Evolutionary conservation across 495 filamentous ascomycete genomes (phyloP).

Genomic region (Neurospora sp.): DNA sequence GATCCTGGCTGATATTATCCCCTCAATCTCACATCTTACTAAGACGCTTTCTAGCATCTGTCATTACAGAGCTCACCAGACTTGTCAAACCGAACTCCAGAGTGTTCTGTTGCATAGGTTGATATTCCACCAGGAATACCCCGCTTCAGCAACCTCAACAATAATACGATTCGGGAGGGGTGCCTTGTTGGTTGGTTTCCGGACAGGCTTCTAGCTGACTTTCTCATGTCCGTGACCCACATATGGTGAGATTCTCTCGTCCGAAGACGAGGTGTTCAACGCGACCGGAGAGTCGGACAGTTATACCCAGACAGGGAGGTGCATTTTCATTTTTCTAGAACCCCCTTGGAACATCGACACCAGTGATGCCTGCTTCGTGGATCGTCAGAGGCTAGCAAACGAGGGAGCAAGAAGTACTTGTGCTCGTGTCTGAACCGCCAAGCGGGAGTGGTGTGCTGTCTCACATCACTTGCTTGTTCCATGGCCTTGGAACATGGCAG

Average conservation of each 20-base stretch:
- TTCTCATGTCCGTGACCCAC: background rate
- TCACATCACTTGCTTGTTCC: background rate
- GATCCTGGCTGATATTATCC: background rate
- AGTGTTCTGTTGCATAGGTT: background rate
- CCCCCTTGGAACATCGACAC: background rate
- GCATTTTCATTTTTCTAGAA: background rate
- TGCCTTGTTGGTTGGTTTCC: background rate
- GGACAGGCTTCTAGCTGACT: background rate
- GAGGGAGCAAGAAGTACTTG: background rate
- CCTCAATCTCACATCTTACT: background rate
- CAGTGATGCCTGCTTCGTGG: background rate
- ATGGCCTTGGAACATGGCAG: background rate
- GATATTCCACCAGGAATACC: background rate
- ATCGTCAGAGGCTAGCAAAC: background rate
- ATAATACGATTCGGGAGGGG: background rate
- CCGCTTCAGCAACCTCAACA: background rate
- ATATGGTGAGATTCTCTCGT: background rate
- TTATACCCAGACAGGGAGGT: background rate
- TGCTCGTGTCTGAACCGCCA: slow-evolving; percentile 4
- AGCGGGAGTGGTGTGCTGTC: background rate
- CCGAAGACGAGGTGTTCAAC: background rate
- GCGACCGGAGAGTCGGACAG: background rate
- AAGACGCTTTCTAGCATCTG: background rate
- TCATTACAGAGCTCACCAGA: background rate
- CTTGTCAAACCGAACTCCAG: background rate